Evolutionary conservation across 371 early-diverging fungal genomes (phyloP).

Genomic region (Capillidium heterosporum): DNA sequence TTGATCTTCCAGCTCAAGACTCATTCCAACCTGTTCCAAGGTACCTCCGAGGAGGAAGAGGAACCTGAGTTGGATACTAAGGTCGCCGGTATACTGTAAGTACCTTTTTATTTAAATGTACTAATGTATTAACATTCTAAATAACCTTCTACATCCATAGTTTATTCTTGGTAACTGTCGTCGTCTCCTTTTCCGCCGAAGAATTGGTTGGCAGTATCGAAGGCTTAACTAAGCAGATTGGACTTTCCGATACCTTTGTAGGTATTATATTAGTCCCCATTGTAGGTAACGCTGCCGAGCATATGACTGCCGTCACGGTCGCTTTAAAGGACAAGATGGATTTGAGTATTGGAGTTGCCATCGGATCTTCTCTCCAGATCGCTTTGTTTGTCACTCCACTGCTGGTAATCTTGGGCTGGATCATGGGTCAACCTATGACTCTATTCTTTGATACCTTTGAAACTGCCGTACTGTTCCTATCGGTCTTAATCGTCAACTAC

Average conservation of each 20-base stretch:
- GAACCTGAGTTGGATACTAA: background rate
- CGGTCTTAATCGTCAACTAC: constrained; percentile 69
- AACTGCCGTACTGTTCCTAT: constrained; percentile 57
- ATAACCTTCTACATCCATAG: constrained; percentile 21
- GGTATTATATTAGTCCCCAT: constrained; percentile 73
- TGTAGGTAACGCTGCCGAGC: constrained; percentile 60
- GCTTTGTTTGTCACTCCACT: constrained; percentile 75
- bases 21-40: constrained; percentile 33
- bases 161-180: constrained; percentile 21
- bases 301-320: constrained; percentile 62
- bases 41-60: constrained; percentile 17
- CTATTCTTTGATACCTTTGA: constrained; percentile 66
- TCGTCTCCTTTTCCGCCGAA: constrained; percentile 63
- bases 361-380: constrained; percentile 84
- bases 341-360: constrained; percentile 61
- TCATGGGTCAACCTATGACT: constrained; percentile 46
- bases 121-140: background rate
- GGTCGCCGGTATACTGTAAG: background rate
- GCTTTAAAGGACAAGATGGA: constrained; percentile 83
- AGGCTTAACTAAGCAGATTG: constrained; percentile 35
- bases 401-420: constrained; percentile 76
- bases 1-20: constrained; percentile 64
- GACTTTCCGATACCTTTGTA: constrained; percentile 56
- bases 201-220: constrained; percentile 64
- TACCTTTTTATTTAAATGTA: background rate